Evolutionary conservation across 2,329 filamentous ascomycete species (phyloP).

Genomic region (Triangularia verruculosa): DNA sequence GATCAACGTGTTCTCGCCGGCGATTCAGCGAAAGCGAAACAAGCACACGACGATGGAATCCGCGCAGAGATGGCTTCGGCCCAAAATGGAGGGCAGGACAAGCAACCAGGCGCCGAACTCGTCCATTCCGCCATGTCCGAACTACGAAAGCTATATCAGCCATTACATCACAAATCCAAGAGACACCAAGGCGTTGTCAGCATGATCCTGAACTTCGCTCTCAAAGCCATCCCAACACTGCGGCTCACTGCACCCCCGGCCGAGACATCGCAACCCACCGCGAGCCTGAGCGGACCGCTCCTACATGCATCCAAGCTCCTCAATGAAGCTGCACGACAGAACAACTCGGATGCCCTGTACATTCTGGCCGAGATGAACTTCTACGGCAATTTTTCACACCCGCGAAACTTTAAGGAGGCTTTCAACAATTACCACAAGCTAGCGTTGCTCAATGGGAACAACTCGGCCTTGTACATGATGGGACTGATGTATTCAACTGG

Average conservation of each 20-base stretch:
- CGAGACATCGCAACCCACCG: conserved; percentile 33
- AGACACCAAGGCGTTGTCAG: conserved; percentile 45
- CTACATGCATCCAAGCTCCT: conserved; percentile 52
- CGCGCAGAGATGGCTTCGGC: conserved; percentile 34
- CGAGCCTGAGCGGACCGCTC: conserved; percentile 42
- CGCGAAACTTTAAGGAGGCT: conserved; percentile 73
- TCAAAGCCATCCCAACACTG: conserved; percentile 50
- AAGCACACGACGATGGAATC: conserved; percentile 18
- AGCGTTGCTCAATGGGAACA: conserved; percentile 75
- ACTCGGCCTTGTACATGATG: conserved; percentile 91
- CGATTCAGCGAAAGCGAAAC: conserved; percentile 22
- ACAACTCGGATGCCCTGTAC: conserved; percentile 81
- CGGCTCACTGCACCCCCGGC: conserved; percentile 47
- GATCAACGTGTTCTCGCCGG: conserved; percentile 34
- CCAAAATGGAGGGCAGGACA: conserved; percentile 27
- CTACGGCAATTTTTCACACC: conserved; percentile 88
- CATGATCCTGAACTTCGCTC: conserved; percentile 42
- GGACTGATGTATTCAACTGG: conserved; percentile 95
- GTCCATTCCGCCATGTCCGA: conserved; percentile 52
- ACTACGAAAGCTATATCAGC: conserved; percentile 48
- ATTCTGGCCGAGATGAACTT: conserved; percentile 94
- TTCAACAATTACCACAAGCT: conserved; percentile 80
- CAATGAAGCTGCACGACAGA: conserved; percentile 50
- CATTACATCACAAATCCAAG: conserved; percentile 42
- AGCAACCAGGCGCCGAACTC: conserved; percentile 46